Base-by-base conservation (phyloP, 371 early-diverging fungal genomes). In the Mucor ambiguus region DNA sequence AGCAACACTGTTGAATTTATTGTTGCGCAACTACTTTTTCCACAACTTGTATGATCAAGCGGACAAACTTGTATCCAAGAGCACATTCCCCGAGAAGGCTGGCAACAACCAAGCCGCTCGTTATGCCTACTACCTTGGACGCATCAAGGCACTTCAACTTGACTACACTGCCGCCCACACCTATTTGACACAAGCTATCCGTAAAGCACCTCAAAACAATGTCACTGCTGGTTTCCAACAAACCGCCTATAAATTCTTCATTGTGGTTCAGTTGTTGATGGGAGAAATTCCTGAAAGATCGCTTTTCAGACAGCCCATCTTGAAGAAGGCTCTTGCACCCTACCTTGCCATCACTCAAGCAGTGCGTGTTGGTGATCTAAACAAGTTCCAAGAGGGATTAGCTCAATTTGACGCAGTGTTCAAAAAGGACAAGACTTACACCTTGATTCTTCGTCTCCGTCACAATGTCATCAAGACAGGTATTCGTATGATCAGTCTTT, bases 401-500 rank as follows among this genome's bases (percentile, higher is more conserved):
- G 88, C 87, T 18, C 83, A 90, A 56, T 90, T 91, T 74, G 85
- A 82, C 4, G 81, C 83, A 22, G 85, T 84, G 37, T 97, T 97
- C 82, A 84, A 89, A 33, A 86, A 87, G 38, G 99, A 98, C 84
- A 90, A 93, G 72, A 95, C 93, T 28, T 91, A 90, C 74, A 93
- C 95, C 0, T 78, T 98, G 56, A 94, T 98, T 65, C 79, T 95
- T 60, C 93, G 97, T 72, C 83, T 98, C 54, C 96, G 97, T 58
- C 98, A 98, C 81, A 97, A 97, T 76, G 99, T 98, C 61, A 98
- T 98, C 86, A 98, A 96, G 88, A 92, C 99, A 3, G 99, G 98
- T 58, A 92, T 98, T 61, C 92, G 98, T 54, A 94, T 93, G 92
- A 95, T 98, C 77, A 91, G 92, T 77, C 72, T 95, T 61, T 91